These are phyloP conservation scores for Hymenoscyphus repandus DNA, from an alignment of 2,329 filamentous ascomycete species.

Conservation along the genomic window DNA sequence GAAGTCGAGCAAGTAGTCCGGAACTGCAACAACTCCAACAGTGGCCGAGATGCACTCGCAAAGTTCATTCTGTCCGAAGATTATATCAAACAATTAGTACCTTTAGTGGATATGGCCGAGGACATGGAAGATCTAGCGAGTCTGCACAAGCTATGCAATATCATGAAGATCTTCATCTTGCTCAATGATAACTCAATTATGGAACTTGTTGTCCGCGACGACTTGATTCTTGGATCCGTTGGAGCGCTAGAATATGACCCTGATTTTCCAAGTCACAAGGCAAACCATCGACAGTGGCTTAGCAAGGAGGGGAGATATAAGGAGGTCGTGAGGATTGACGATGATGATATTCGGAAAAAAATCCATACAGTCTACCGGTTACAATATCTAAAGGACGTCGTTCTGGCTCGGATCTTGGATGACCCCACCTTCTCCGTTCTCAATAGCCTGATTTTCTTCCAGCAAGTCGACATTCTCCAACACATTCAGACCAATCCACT, in stretches of 20 bases:
- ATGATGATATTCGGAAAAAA: constrained; percentile 74
- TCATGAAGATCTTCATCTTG: constrained; percentile 93
- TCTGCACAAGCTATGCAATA: constrained; percentile 88
- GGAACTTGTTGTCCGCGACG: constrained; percentile 86
- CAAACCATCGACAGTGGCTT: constrained; percentile 92
- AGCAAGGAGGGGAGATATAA: constrained; percentile 86
- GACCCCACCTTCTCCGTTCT: constrained; percentile 97
- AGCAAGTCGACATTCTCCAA: constrained; percentile 96
- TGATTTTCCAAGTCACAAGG: constrained; percentile 95
- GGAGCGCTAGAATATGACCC: constrained; percentile 97
- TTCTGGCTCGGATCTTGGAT: constrained; percentile 90
- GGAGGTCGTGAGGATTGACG: constrained; percentile 90
- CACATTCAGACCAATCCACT: constrained; percentile 77
- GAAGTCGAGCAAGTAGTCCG: constrained; percentile 86
- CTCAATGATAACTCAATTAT: constrained; percentile 95
- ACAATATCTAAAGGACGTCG: constrained; percentile 97
- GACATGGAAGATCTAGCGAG: constrained; percentile 83
- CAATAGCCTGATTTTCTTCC: constrained; percentile 97
- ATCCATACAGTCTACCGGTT: constrained; percentile 95
- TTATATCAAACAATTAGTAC: constrained; percentile 82
- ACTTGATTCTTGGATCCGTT: constrained; percentile 84
- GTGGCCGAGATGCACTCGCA: constrained; percentile 77
- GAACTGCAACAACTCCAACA: constrained; percentile 65
- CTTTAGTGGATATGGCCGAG: constrained; percentile 82
- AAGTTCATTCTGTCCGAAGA: constrained; percentile 83